A percentile compares a stretch with the other conserved stretches of the same genome.
Conservation (phyloP, 306 rosid species). For the Citrullus colocynthis region DNA sequence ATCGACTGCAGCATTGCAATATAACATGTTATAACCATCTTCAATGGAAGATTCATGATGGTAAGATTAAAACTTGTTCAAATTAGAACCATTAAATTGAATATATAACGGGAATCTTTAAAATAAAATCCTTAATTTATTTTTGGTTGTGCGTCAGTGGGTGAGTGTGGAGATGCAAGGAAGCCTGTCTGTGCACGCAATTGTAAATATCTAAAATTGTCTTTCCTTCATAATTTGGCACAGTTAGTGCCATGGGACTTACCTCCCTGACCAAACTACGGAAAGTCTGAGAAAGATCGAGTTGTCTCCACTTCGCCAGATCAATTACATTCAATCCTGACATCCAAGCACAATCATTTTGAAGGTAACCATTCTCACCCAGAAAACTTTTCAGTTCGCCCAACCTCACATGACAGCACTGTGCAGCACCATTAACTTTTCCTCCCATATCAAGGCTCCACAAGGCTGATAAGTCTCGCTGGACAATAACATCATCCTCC, state of each 20-base stretch:
- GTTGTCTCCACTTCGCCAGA: constrained; percentile 80
- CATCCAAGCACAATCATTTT: constrained; percentile 75
- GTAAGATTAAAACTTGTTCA: not conserved
- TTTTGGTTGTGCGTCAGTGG: not conserved
- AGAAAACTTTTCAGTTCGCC: constrained; percentile 50
- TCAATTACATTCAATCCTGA: constrained; percentile 86
- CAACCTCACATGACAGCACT: constrained; percentile 58
- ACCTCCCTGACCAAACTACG: constrained; percentile 52
- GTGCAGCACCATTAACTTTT: constrained; percentile 82
- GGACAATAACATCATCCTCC: constrained; percentile 88
- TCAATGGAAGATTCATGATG: not conserved
- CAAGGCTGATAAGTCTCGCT: constrained; percentile 68
- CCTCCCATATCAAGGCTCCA: constrained; percentile 75
- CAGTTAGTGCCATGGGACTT: constrained; percentile 12
- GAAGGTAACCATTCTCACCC: constrained; percentile 35
- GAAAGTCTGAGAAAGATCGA: constrained; percentile 65
- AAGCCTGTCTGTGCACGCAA: not conserved
- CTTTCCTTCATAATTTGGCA: not conserved
- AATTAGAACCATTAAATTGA: not conserved
- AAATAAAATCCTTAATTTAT: not conserved
- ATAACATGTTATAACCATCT: not conserved
- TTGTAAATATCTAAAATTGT: not conserved
- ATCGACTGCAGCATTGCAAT: not conserved
- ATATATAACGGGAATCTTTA: not conserved
- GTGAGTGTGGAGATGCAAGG: not conserved